Conservation (phyloP, 108 stramenopile genomes). For the Nitzschia sp. region DNA sequence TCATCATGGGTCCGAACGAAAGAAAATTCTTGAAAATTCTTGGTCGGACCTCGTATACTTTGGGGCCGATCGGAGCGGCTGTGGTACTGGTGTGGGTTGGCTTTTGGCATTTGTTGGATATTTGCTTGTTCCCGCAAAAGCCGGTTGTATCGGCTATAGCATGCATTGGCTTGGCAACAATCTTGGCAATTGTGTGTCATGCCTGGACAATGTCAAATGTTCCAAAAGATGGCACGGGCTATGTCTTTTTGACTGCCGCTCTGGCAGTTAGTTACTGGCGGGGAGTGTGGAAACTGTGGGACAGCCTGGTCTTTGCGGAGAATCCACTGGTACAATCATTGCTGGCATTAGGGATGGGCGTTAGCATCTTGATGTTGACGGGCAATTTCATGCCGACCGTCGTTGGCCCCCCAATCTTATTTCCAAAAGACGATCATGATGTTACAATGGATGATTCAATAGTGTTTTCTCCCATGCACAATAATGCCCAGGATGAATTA, state of each 20-base stretch:
- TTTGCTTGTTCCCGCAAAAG: not conserved
- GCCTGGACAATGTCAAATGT: not conserved
- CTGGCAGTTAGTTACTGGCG: not conserved
- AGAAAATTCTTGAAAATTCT: no score
- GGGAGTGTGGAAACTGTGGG: not conserved
- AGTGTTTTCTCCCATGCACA: no score
- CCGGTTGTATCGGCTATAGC: not conserved
- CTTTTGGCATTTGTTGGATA: not conserved
- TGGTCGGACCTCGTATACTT: no score
- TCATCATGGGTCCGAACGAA: no score
- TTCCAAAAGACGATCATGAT: not conserved
- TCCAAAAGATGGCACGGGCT: not conserved
- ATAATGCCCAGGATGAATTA: not conserved
- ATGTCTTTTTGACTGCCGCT: not conserved
- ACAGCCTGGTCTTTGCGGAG: not conserved
- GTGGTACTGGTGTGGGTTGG: not conserved
- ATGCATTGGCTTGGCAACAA: not conserved
- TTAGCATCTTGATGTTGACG: not conserved
- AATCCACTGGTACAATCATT: not conserved
- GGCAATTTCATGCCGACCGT: not conserved
- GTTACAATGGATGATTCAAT: no score
- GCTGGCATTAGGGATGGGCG: not conserved
- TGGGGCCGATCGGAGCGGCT: not conserved
- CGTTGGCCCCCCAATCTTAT: not conserved
- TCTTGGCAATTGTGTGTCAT: not conserved